phyloP scores from a whole-genome alignment of 2,329 filamentous ascomycete genomes.

The Aspergillus versicolor region DNA sequence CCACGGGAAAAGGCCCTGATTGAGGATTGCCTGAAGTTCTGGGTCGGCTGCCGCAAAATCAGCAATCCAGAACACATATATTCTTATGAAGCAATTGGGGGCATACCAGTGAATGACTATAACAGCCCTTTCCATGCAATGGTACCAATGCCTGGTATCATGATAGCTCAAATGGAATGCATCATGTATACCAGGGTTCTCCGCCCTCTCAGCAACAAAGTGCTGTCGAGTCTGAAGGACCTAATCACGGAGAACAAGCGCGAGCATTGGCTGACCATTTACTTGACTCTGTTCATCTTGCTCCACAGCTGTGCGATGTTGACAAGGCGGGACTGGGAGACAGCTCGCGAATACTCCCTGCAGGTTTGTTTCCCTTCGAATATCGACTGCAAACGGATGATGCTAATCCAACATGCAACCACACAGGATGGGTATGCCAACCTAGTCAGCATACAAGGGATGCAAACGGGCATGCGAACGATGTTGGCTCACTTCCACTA shows the following conservation, averaged over 20 bases:
- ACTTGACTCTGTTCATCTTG: slow-evolving; percentile 11
- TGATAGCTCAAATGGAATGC: slow-evolving; percentile 15
- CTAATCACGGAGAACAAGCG: slow-evolving; percentile 13
- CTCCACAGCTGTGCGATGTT: slow-evolving; percentile 11
- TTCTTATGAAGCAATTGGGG: slow-evolving; percentile 3
- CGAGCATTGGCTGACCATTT: slow-evolving; percentile 14
- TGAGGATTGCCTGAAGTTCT: slow-evolving; percentile 9
- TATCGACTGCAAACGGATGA: background rate
- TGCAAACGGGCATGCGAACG: slow-evolving; percentile 11
- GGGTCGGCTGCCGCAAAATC: slow-evolving; percentile 13
- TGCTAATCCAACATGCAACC: background rate
- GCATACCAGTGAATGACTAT: slow-evolving; percentile 4
- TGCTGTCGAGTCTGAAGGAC: slow-evolving; percentile 6
- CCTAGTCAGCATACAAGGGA: slow-evolving; percentile 6
- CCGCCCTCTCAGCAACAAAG: slow-evolving; percentile 7
- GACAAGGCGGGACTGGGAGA: slow-evolving; percentile 12
- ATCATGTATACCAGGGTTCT: slow-evolving; percentile 14
- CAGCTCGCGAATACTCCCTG: slow-evolving; percentile 9
- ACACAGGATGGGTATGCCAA: slow-evolving; percentile 10
- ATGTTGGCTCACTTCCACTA: slow-evolving; percentile 14
- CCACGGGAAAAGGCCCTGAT: slow-evolving; percentile 8
- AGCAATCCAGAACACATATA: slow-evolving; percentile 11
- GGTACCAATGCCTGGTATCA: slow-evolving; percentile 11
- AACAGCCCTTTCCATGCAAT: slow-evolving; percentile 7
- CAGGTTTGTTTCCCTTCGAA: slow-evolving; percentile 4